phyloP scores from a whole-genome alignment of 179 eudicot species.

The Beta macrorhiza region DNA sequence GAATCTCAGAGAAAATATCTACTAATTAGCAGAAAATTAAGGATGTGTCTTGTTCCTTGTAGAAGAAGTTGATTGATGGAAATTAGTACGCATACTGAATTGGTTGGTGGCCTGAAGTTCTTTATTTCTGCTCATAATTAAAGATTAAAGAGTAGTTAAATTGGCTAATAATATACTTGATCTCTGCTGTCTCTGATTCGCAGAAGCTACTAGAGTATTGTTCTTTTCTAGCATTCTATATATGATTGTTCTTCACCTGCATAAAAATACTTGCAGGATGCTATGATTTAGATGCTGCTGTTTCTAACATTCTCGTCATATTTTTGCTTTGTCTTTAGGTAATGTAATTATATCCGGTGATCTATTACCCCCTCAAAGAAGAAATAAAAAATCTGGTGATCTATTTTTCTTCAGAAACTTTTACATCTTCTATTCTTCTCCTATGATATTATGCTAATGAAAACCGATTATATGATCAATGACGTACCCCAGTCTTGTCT shows the following conservation, averaged over 20 bases:
- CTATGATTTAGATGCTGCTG: not conserved
- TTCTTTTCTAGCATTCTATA: not conserved
- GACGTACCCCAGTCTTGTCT: not conserved
- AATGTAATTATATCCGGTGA: not conserved
- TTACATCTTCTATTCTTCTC: not conserved
- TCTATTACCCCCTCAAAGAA: no score
- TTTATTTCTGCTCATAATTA: not conserved
- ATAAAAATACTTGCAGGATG: not conserved
- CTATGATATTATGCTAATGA: not conserved
- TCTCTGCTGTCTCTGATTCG: not conserved
- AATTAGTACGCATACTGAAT: constrained; percentile 11
- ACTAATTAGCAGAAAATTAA: constrained; percentile 29
- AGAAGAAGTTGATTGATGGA: constrained; percentile 18
- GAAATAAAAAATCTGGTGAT: not conserved
- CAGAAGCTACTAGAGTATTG: not conserved
- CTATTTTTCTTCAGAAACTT: not conserved
- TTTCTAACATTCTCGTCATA: not conserved
- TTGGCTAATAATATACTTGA: not conserved
- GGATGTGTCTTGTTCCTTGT: constrained; percentile 27
- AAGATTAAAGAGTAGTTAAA: not conserved
- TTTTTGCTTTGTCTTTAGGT: not conserved
- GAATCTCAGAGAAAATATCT: constrained; percentile 14
- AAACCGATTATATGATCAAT: not conserved
- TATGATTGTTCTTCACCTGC: not conserved
- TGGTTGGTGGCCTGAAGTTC: not conserved